Evolutionary conservation across 192 early-diverging fungal genomes (phyloP).

Genomic region (Coemansia sp.): DNA sequence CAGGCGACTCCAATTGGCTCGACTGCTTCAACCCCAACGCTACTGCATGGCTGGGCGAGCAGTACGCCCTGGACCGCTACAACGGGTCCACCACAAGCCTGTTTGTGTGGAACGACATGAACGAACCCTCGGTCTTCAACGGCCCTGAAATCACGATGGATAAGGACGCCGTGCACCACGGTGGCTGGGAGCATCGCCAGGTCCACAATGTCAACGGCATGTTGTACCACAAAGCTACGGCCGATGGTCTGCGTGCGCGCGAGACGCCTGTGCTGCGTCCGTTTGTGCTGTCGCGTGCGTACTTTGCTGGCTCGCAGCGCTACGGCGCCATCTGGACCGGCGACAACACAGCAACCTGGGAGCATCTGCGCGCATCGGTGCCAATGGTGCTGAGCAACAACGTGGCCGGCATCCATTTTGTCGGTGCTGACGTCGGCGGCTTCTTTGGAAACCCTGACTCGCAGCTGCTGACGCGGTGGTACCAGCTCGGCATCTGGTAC

Average conservation of each 20-base stretch:
- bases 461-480: constrained; percentile 95
- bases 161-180: constrained; percentile 88
- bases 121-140: constrained; percentile 96
- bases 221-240: constrained; percentile 83
- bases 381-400: constrained; percentile 91
- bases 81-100: constrained; percentile 76
- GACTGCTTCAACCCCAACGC: constrained; percentile 85
- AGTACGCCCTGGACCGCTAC: constrained; percentile 80
- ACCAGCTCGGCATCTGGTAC: constrained; percentile 91
- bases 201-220: constrained; percentile 94
- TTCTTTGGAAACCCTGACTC: constrained; percentile 95
- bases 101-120: constrained; percentile 99
- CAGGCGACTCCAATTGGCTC: constrained; percentile 86
- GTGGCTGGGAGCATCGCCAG: constrained; percentile 88
- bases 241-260: constrained; percentile 73
- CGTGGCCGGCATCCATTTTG: constrained; percentile 84
- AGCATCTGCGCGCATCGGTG: constrained; percentile 73
- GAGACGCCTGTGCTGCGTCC: constrained; percentile 65
- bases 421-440: constrained; percentile 94
- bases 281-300: constrained; percentile 94
- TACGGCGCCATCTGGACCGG: constrained; percentile 98
- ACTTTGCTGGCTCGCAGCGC: constrained; percentile 94
- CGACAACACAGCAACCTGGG: constrained; percentile 91
- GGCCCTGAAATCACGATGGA: constrained; percentile 97
- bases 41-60: constrained; percentile 73